Conservation (phyloP, 1,284 basidiomycete genomes). For the Termitomyces sp. region DNA sequence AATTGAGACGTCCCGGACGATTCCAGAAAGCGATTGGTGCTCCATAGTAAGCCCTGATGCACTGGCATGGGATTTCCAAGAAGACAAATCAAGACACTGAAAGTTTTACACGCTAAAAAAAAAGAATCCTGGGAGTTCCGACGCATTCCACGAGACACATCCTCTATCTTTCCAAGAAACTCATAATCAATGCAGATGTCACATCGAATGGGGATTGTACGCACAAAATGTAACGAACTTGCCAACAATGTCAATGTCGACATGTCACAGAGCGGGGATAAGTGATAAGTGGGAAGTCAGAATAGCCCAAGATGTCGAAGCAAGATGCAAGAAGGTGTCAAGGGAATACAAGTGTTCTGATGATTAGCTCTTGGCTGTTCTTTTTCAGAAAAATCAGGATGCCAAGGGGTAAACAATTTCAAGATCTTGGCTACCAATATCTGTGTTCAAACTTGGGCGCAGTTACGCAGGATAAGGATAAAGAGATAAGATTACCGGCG, state of each 20-base stretch:
- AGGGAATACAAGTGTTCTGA: neutral
- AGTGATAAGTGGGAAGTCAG: neutral
- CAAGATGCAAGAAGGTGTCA: neutral
- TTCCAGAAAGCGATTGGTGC: neutral
- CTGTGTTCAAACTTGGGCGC: no score
- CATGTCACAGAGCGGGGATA: slow-evolving; percentile 2
- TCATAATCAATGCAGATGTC: neutral
- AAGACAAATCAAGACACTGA: neutral
- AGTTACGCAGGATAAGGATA: no score
- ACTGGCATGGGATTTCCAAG: slow-evolving; percentile 3
- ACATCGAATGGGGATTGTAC: neutral
- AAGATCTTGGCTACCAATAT: neutral
- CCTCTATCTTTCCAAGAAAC: slow-evolving; percentile 1
- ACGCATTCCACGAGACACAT: slow-evolving; percentile 1
- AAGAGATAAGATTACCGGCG: no score
- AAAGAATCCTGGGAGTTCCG: slow-evolving; percentile 7
- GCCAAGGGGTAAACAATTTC: neutral
- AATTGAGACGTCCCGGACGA: neutral
- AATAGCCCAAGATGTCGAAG: slow-evolving; percentile 7
- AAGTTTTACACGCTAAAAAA: neutral
- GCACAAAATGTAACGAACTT: neutral
- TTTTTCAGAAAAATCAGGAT: neutral
- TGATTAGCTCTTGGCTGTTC: neutral
- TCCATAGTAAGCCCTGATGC: neutral
- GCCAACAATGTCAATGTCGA: slow-evolving; percentile 1